Evolutionary conservation across 768 basidiomycete species (phyloP), one percentile per base, ranked within the genome.

Genomic region (Mrakia gelida): DNA sequence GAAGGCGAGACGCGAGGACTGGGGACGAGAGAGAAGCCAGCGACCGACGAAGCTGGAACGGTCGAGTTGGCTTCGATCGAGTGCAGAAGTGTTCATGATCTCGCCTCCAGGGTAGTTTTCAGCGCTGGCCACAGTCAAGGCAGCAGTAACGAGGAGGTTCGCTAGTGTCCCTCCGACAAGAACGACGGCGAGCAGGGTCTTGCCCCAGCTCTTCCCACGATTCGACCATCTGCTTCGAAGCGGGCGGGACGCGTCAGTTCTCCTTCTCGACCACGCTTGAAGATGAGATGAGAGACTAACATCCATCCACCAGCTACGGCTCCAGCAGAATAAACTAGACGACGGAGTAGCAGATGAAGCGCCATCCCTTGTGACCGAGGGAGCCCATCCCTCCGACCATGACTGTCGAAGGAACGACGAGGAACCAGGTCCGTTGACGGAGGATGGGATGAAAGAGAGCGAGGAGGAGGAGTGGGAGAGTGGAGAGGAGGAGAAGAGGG

Each of bases 311-410:
- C 86, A 3, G 89, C 91, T 23, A 89, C 84, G 0, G 94, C 91
- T 2, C 92, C 94, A 2, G 91, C 89, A 4, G 95, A 84, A 81
- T 96, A 84, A 94, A 86, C 2, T 89, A 82, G 0, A 95, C 95
- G 0, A 98, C 88, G 26, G 90, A 88, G 82, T 98, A 98, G 11
- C 94, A 88, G 76, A 98, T 86, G 84, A 99, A 99, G 9, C 97
- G 89, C 97, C 97, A 99, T 85, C 98, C 97, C 83, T 99, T 99
- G 85, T 99, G 97, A 0, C 89, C 91, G 1, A 98, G 86, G 43
- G 82, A 86, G 82, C 94, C 95, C 83, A 98, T 88, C 1, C 78
- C 82, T 0, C 65, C 81, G 0, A 84, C 41, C 79, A 84, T 79
- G 0, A 70, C 80, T 5, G 88, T 86, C 0, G 91, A 88, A 15